Evolutionary conservation across 257 asterid genomes (phyloP).

Genomic region (Prunella vulgaris): DNA sequence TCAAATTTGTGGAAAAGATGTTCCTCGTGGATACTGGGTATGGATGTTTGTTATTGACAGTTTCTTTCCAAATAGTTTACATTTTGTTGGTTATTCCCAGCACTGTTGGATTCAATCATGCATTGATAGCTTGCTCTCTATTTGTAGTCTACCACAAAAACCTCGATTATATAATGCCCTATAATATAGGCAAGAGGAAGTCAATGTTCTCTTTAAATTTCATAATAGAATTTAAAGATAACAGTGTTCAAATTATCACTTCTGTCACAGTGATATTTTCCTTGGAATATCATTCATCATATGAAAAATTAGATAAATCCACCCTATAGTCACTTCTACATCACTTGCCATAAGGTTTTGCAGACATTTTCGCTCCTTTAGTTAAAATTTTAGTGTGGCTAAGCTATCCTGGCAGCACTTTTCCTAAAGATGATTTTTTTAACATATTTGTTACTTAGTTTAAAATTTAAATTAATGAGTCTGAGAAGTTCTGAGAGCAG

Average conservation of each 20-base stretch:
- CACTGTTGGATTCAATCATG: conserved; percentile 1
- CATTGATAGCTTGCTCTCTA: not conserved
- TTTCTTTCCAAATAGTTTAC: not conserved
- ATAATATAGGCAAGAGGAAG: not conserved
- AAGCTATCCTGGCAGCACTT: not conserved
- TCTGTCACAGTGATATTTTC: not conserved
- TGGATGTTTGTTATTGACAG: conserved; percentile 26
- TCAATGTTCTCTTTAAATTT: not conserved
- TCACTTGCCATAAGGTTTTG: not conserved
- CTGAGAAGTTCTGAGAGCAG: not conserved
- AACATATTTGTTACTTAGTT: conserved; percentile 1
- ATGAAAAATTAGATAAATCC: not conserved
- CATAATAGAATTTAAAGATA: not conserved
- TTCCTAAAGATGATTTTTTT: not conserved
- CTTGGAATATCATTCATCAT: not conserved
- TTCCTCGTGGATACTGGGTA: conserved; percentile 99
- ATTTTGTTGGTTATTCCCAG: not conserved
- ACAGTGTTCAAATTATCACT: not conserved
- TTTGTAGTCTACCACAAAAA: not conserved
- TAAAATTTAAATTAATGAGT: not conserved
- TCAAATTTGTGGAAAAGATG: conserved; percentile 83
- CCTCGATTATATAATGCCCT: not conserved
- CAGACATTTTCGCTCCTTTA: not conserved
- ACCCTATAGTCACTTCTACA: not conserved
- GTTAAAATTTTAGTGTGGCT: not conserved